Base-by-base conservation (phyloP, 2,329 filamentous ascomycete genomes). In the Penicillium sclerotigenum region DNA sequence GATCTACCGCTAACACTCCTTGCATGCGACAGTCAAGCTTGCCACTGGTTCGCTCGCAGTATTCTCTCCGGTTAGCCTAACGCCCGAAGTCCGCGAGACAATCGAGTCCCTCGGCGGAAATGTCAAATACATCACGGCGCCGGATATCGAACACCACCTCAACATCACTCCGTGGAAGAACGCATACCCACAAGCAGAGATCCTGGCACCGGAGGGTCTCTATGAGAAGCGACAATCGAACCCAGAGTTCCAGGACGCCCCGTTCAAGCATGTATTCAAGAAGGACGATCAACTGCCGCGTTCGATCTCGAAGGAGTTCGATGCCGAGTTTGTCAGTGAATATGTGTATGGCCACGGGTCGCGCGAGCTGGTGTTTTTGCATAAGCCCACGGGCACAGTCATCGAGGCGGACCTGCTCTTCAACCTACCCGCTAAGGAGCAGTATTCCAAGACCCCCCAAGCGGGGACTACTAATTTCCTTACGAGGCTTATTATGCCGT, bases 131-230 rank as follows among this genome's bases (percentile, higher is more conserved):
- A 87, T 99, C 63, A 80, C 93, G 26, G 93, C 94, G 0, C 85
- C 88, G 1, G 94, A 99, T 73, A 81, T 90, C 50, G 91, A 99
- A 78, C 94, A 99, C 75, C 94, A 99, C 81, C 90, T 99, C 71
- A 95, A 94, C 79, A 73, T 99, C 52, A 87, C 89, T 0, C 81
- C 90, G 47, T 99, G 94, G 93, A 85, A 89, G 67, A 78, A 83
- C 47, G 89, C 85, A 26, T 97, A 85, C 71, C 92, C 93, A 0
- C 73, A 82, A 40, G 92, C 93, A 31, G 86, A 87, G 66, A 81
- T 99, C 46, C 83, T 97, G 66, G 93, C 87, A 1, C 89, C 90
- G 1, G 87, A 93, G 66, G 90, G 90, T 0, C 83, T 99, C 1
- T 86, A 85, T 22, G 90, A 92, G 75, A 95, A 96, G 77, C 87